Evolutionary conservation across 495 filamentous ascomycete genomes (phyloP), one percentile per base, ranked within the genome.

Genomic region (Annulohypoxylon moriforme): DNA sequence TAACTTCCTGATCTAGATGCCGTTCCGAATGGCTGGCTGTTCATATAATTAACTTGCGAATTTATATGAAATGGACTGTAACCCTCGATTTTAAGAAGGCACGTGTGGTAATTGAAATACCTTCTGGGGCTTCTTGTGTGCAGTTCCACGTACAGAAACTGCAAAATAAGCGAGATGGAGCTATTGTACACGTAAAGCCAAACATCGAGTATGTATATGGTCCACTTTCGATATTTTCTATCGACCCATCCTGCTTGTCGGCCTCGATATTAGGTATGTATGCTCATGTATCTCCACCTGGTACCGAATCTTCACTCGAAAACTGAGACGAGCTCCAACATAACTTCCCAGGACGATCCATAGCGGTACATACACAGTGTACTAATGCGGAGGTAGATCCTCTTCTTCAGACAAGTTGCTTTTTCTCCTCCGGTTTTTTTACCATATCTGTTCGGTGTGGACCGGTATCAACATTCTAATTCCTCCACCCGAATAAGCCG

Each of bases 151-250:
- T 52, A 57, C 52, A 31, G 25, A 72, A 72, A 64, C 64, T 52
- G 64, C 67, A 63, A 72, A 72, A 38, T 67, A 64, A 22, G 59
- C 69, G 69, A 72, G 59, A 67, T 53, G 69, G 69, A 64, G 58
- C 31, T 31, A 18, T 57, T 40, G 36, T 44, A 49, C 22, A 36
- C 34, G 33, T 56, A 52, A 22, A 36, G 24, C 29, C 27, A 24
- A 29, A 53, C 25, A 34, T 55, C 44, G 14, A 64, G 27, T 47
- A 60, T 13, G 34, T 27, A 67, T 20, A 59, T 50, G 60, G 60
- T 50, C 60, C 42, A 33, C 25, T 60, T 65, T 64, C 52, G 58
- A 72, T 60, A 59, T 62, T 68, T 47, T 50, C 59, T 53, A 59
- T 72, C 64, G 47, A 14, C 70, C 64, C 70, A 40, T 40, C 13